Base-by-base conservation (phyloP, 129 eudicot genomes). In the Artemisia tridentata region DNA sequence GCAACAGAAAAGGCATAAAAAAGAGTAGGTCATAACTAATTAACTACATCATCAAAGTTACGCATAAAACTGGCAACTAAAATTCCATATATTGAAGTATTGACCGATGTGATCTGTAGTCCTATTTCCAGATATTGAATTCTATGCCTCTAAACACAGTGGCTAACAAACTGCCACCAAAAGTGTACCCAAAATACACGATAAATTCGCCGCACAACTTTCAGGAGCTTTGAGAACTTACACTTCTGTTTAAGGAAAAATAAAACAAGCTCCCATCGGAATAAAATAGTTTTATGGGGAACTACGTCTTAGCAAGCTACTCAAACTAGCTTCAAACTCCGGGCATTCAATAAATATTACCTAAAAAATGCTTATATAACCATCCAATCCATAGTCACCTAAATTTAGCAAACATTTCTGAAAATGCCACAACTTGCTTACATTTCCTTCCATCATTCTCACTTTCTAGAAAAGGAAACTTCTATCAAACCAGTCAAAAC, bases 401-500 rank as follows among this genome's bases (percentile, higher is more conserved):
- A 7, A 54, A 16, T 43, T 14, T 43, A 54, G 47, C 41, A 4
- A 19, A 1, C 67, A 25, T 29, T 51, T 63, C 81, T 52, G 2
- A 38, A 21, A 75, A 61, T 61, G 46, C 57, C 25, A 45, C 49
- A 62, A 69, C 10, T 29, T 29, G 27, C 14, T 34, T 21, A 19
- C 63, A 19, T 58, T 70, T 46, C 54, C 9, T 77, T 76, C 18
- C 50, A 13, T 41, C 27, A 4, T 65, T 65, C 57, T 75, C 29
- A 58, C 79, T 57, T 67, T 38, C 80, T 18, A 68, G 6, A 75
- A 25, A 60, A 20, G 65, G 41, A 15, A 77, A 47, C 8, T 29
- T 27, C 1, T 34, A 67, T 68, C 13, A 61, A 34, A 12, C 27
- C 47, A 76, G 46, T 49, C 60, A 69, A 43, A 17, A 0, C 7